Base-by-base conservation (phyloP, 805 yeast species). In the Nakazawaea siamensis region DNA sequence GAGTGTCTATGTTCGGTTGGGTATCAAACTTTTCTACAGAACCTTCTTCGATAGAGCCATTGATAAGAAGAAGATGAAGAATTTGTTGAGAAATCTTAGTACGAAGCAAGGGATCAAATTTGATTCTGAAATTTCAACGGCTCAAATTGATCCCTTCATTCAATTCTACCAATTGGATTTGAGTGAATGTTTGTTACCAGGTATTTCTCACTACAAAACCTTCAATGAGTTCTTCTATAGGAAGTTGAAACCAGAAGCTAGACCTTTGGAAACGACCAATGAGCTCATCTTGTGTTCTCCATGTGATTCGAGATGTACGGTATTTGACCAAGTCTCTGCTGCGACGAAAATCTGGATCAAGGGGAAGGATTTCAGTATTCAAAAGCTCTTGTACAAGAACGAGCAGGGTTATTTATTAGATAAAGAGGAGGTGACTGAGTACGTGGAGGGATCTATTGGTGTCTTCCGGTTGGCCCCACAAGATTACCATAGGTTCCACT, bases 381-480 rank as follows among this genome's bases (percentile, higher is more conserved):
- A 64, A 4, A 76, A 82, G 42, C 60, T 90, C 3, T 60, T 83
- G 36, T 64, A 69, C 32, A 64, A 66, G 1, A 58, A 58, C 33
- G 61, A 59, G 35, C 48, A 50, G 13, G 61, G 67, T 4, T 55
- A 57, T 4, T 42, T 52, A 12, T 61, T 47, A 5, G 45, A 48
- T 10, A 41, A 44, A 9, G 17, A 24, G 11, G 11, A 15, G 16
- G 12, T 37, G 3, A 19, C 13, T 5, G 49, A 49, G 19, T 72
- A 70, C 43, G 69, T 68, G 24, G 55, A 62, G 12, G 81, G 86
- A 27, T 62, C 87, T 3, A 55, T 88, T 28, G 88, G 81, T 0
- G 73, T 90, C 2, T 90, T 90, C 55, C 61, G 98, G 38, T 61
- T 90, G 28, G 97, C 98, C 0, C 98, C 98, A 1, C 98, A 90